Evolutionary conservation across 176 grass and related monocot genomes (phyloP).

Genomic region (Oropetium thomaeum): DNA sequence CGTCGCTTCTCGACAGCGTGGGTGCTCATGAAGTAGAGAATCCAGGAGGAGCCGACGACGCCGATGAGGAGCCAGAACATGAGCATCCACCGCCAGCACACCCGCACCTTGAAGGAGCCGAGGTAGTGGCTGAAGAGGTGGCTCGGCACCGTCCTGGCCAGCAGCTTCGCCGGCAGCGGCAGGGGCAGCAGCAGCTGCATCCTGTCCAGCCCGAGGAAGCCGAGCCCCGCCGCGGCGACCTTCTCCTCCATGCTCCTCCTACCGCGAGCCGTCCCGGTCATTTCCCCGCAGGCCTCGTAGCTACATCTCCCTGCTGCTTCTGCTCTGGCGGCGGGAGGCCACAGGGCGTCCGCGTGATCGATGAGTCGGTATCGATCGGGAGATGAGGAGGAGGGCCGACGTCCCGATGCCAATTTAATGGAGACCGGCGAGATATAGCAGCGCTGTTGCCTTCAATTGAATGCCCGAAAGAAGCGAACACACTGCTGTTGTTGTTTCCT

Average conservation of each 20-base stretch:
- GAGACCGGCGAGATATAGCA: slow-evolving; percentile 16
- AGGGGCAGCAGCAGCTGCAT: slow-evolving; percentile 8
- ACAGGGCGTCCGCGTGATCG: slow-evolving; percentile 8
- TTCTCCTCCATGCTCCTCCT: slow-evolving; percentile 31
- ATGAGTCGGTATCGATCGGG: neutral
- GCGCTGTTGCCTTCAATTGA: slow-evolving; percentile 5
- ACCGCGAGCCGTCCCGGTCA: slow-evolving; percentile 10
- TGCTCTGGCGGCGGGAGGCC: neutral
- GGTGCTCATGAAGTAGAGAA: slow-evolving; percentile 36
- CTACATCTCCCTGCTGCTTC: slow-evolving; percentile 12
- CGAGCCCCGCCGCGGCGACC: slow-evolving; percentile 12
- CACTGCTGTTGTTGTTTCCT: neutral
- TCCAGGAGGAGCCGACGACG: neutral
- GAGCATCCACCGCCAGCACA: slow-evolving; percentile 42
- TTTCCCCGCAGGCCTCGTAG: neutral
- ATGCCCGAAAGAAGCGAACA: slow-evolving; percentile 1
- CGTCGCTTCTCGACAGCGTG: slow-evolving; percentile 52
- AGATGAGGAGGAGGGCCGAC: neutral
- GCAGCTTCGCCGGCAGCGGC: slow-evolving; percentile 56
- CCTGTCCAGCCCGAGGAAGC: slow-evolving; percentile 40
- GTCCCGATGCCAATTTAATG: too few relatives aligned
- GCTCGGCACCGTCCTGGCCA: slow-evolving; percentile 37
- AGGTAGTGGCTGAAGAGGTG: slow-evolving; percentile 57
- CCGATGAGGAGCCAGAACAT: slow-evolving; percentile 45
- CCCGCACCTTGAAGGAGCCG: slow-evolving; percentile 32